Conservation (phyloP, 176 grass and related monocot genomes). For the Phoenix roebelenii region DNA sequence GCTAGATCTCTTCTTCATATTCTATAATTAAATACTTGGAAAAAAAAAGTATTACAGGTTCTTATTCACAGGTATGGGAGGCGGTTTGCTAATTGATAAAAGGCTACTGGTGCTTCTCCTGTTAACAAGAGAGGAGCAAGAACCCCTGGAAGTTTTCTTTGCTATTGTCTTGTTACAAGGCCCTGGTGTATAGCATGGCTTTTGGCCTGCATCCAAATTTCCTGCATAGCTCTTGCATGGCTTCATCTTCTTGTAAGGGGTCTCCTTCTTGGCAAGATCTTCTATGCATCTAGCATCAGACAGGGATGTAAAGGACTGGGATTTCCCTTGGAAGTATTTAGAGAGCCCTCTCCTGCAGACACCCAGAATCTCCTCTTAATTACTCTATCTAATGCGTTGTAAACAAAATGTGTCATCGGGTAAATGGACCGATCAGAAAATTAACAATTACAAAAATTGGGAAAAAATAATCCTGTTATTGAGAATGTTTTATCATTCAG, state of each 20-base stretch:
- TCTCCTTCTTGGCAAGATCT: constrained; percentile 46
- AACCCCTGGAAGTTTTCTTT: constrained; percentile 50
- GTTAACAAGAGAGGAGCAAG: constrained; percentile 25
- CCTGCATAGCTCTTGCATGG: constrained; percentile 46
- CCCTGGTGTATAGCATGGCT: constrained; percentile 18
- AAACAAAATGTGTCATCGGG: too few species aligned
- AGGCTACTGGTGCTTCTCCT: constrained; percentile 32
- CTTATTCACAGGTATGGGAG: constrained; percentile 19
- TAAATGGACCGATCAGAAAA: too few species aligned
- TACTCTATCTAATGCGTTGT: too few species aligned
- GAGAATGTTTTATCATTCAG: too few species aligned
- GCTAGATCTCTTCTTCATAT: too few species aligned
- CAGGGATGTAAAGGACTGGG: constrained; percentile 52
- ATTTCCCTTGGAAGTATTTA: constrained; percentile 55
- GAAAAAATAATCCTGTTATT: too few species aligned
- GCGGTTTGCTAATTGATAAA: constrained; percentile 20
- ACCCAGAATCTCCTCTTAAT: too few species aligned
- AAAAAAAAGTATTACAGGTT: constrained; percentile 4
- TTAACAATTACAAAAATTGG: too few species aligned
- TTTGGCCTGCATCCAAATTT: constrained; percentile 35
- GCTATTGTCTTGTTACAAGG: constrained; percentile 38
- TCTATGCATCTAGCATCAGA: constrained; percentile 32
- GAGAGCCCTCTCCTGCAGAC: constrained; percentile 51
- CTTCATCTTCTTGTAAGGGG: constrained; percentile 58
- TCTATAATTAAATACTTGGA: too few species aligned